Percentiles rank a stretch among this genome's conserved stretches.
Conservation (phyloP, 2,329 filamentous ascomycete genomes). For the Talaromyces atroroseus region DNA sequence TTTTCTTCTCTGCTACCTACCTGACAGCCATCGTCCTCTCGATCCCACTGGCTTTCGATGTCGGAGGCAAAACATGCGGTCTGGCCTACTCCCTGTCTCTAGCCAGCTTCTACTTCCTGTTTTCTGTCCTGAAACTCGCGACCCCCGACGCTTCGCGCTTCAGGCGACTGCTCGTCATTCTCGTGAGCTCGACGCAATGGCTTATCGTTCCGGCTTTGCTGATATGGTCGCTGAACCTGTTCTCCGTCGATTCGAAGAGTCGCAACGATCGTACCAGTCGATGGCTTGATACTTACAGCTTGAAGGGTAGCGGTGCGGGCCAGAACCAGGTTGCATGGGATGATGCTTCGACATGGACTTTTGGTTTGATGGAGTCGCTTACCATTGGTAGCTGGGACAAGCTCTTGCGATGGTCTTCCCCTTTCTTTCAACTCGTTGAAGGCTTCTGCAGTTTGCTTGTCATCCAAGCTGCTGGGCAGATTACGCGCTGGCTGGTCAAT, state of each 20-base stretch:
- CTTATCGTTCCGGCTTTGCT: slow-evolving; percentile 76
- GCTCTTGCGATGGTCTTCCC: slow-evolving; percentile 80
- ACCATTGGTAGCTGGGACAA: slow-evolving; percentile 87
- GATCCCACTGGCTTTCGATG: slow-evolving; percentile 95
- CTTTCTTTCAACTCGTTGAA: slow-evolving; percentile 88
- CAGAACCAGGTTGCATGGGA: slow-evolving; percentile 26
- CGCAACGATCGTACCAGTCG: slow-evolving; percentile 31
- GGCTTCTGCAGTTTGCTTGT: slow-evolving; percentile 95
- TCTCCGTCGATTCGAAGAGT: slow-evolving; percentile 76
- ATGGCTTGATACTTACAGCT: slow-evolving; percentile 70
- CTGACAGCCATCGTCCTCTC: slow-evolving; percentile 89
- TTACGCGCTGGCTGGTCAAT: slow-evolving; percentile 93
- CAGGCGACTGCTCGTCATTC: slow-evolving; percentile 63
- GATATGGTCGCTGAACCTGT: slow-evolving; percentile 93
- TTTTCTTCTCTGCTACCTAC: slow-evolving; percentile 75
- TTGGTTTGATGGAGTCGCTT: slow-evolving; percentile 75
- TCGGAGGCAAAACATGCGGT: slow-evolving; percentile 89
- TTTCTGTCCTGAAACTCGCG: slow-evolving; percentile 71
- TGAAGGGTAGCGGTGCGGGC: not conserved
- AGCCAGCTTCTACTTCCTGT: slow-evolving; percentile 83
- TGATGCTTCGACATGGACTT: slow-evolving; percentile 73
- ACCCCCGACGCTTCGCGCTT: slow-evolving; percentile 75
- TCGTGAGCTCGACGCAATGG: slow-evolving; percentile 76
- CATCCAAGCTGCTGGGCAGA: slow-evolving; percentile 90
- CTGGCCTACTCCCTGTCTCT: slow-evolving; percentile 88